Evolutionary conservation across 495 filamentous ascomycete genomes (phyloP), one percentile per base, ranked within the genome.

Genomic region (Neurospora sp.): DNA sequence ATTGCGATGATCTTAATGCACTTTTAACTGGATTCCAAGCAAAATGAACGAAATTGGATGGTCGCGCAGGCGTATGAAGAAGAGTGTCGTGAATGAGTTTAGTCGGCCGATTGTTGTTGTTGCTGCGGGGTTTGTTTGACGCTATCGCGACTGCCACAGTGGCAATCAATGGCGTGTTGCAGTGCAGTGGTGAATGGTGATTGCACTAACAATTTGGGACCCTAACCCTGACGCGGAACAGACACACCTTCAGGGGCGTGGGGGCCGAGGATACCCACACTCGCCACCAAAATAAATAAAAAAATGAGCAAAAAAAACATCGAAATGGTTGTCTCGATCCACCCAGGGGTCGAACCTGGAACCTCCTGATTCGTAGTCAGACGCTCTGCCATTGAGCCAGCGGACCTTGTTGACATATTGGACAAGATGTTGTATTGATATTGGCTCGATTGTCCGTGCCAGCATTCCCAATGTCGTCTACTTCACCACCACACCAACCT

Each of bases 401-500:
- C 54, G 54, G 54, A 62, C 54, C 54, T 62, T 62, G 6, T 9
- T 62, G 49, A 4, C 8, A 12, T 14, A 0, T 8, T 1, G 5
- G 1, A 2, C 23, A 1, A 7, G 2, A 62, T 0, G 4, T 31
- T 0, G 6, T 16, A 31, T 3, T 35, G 0, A 62, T 18, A 62
- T 62, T 0, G 5, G 1, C 54, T 2, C 5, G 0, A 0, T 8
- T 5, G 0, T 1, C 1, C 9, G 6, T 14, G n/a, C 1, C 2
- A 27, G 23, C 49, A 62, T 35, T 16, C 54, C 46, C 23, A 3
- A 27, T 9, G 23, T 1, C 7, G 14, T 18, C 27, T 35, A 35
- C 54, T 62, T 35, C 6, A 35, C 4, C 54, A 54, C 10, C 10
- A 62, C 27, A 4, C 23, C 54, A 27, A 54, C 46, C 11, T 54